phyloP scores from a whole-genome alignment of 768 basidiomycete genomes.

The Naganishia randhawae region DNA sequence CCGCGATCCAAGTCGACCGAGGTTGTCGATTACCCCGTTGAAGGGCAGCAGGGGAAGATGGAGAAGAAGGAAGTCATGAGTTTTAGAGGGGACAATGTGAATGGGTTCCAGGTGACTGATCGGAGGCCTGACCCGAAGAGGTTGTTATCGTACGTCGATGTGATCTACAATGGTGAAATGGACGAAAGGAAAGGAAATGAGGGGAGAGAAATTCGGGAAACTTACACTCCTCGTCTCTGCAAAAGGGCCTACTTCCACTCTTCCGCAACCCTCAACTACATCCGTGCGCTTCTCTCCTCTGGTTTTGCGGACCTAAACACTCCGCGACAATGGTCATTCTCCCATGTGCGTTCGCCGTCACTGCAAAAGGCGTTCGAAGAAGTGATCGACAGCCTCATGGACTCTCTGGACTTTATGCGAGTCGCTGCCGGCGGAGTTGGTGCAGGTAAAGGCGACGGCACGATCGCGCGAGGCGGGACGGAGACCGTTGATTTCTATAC shows the following conservation, averaged over 20 bases:
- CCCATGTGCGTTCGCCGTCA: constrained; percentile 79
- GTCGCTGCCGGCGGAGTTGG: constrained; percentile 69
- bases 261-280: constrained; percentile 83
- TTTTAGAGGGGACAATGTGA: constrained; percentile 97
- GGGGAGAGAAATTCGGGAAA: too few species aligned
- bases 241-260: constrained; percentile 93
- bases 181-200: neutral
- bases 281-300: constrained; percentile 80
- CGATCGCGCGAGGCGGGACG: constrained; percentile 62
- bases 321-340: constrained; percentile 85
- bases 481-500: constrained; percentile 93
- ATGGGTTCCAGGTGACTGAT: constrained; percentile 69
- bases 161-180: neutral
- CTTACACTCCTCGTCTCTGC: constrained; percentile 9
- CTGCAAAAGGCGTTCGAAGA: constrained; percentile 71
- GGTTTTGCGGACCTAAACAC: constrained; percentile 91
- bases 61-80: constrained; percentile 65
- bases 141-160: constrained; percentile 63
- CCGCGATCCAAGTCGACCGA: constrained; percentile 82
- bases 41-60: constrained; percentile 26
- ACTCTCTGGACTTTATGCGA: constrained; percentile 87
- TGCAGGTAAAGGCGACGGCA: constrained; percentile 36
- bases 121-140: constrained; percentile 87
- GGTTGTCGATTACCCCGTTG: constrained; percentile 60
- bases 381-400: constrained; percentile 76